Conservation (phyloP, 495 filamentous ascomycete species). For the Clohesyomyces aquaticus region DNA sequence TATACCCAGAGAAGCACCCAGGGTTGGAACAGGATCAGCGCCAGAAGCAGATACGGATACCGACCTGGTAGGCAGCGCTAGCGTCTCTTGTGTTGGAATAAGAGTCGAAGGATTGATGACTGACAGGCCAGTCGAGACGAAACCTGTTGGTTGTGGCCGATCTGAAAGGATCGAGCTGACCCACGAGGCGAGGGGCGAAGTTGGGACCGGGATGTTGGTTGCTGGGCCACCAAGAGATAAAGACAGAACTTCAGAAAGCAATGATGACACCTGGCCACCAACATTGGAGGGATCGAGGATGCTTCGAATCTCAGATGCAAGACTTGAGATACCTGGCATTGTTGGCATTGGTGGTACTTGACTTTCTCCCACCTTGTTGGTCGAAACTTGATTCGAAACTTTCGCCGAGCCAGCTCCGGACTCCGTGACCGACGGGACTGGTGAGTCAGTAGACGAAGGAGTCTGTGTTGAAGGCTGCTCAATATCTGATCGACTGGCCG, state of each 20-base stretch:
- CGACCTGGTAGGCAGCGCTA: no score
- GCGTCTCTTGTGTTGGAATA: background rate
- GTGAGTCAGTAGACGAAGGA: constrained; percentile 5
- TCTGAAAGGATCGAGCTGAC: background rate
- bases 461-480: background rate
- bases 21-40: background rate
- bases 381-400: no score
- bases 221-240: background rate
- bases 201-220: background rate
- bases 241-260: background rate
- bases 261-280: background rate
- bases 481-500: background rate
- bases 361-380: no score
- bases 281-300: background rate
- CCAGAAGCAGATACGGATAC: constrained; percentile 5
- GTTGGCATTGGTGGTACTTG: no score
- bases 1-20: background rate
- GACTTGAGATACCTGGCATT: no score
- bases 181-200: background rate
- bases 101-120: no score
- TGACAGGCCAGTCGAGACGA: background rate
- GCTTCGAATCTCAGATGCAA: background rate
- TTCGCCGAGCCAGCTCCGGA: no score
- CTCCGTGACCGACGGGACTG: no score
- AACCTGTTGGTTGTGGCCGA: background rate